Evolutionary conservation across 2,329 filamentous ascomycete genomes (phyloP).

Genomic region (Paecilomyces fulvus): DNA sequence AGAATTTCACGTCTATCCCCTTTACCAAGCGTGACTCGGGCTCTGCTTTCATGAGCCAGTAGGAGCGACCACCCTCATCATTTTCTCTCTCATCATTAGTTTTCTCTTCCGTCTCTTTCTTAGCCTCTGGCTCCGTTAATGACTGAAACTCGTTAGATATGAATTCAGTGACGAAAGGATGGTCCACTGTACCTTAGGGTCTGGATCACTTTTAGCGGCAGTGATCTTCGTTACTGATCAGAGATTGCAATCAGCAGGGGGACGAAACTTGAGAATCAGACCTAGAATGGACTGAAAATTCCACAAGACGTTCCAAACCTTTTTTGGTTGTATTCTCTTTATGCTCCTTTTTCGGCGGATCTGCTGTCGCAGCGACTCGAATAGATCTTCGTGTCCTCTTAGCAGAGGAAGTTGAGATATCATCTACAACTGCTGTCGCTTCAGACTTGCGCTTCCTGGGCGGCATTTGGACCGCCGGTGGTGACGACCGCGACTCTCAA

Average conservation of each 20-base stretch:
- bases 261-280: neutral
- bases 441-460: constrained; percentile 21
- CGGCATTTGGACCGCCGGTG: constrained; percentile 5
- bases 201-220: neutral
- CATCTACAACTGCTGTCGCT: constrained; percentile 11
- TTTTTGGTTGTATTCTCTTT: constrained; percentile 1
- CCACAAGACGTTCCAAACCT: neutral
- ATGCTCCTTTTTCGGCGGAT: constrained; percentile 1
- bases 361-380: constrained; percentile 5
- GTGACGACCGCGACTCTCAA: neutral
- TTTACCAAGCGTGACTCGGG: constrained; percentile 80
- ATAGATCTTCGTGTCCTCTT: constrained; percentile 15
- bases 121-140: constrained; percentile 4
- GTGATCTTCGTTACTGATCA: neutral
- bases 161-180: neutral
- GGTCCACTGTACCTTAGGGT: neutral
- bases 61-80: constrained; percentile 36
- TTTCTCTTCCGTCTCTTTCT: constrained; percentile 8
- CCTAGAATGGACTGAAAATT: neutral
- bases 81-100: constrained; percentile 9
- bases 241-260: neutral
- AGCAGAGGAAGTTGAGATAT: constrained; percentile 6
- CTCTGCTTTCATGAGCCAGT: constrained; percentile 82
- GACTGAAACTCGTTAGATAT: constrained; percentile 8
- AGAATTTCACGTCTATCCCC: constrained; percentile 82